Base-by-base conservation (phyloP, 2,329 filamentous ascomycete genomes). In the Pseudomassariella vexata region DNA sequence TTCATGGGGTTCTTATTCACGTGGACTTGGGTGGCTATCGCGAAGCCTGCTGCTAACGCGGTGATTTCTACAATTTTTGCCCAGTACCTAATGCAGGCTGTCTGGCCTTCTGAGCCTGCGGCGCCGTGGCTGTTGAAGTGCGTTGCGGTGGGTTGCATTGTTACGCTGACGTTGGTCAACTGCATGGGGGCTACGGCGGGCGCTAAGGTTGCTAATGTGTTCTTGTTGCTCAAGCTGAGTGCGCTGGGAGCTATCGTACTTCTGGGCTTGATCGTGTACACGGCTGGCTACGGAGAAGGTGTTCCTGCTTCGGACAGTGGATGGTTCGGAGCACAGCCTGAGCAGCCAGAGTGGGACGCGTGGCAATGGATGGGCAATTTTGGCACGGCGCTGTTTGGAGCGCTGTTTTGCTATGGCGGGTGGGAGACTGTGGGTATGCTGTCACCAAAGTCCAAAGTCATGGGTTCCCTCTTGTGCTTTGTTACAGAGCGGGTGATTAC, bases 31-130 rank as follows among this genome's bases (percentile, higher is more conserved):
- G 61, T 66, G 37, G 48, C 59, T 37, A 55, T 60, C n/a, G 54
- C 56, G 20, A 68, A 60, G 39, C 64, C 63, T 9, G 59, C 56
- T 10, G 59, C 61, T 5, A 64, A 65, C 52, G 60, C 62, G 18
- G 60, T 65, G 15, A 58, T 65, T 28, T 56, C 56, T 26, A 60
- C 62, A 19, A 60, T 67, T 15, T 65, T 66, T 35, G 57, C 61
- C 18, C 56, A 67, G 35, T 60, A 57, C 47, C 33, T 61, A 40
- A 29, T 57, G 49, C 35, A 49, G 28, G 57, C 55, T 10, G 34
- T 48, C 50, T 24, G 52, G 48, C 48, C 34, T 49, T 32, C 45
- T 45, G 38, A 31, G 27, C 27, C 28, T 30, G 36, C 35, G 29
- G 34, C 32, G 28, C 33, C 40, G 27, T 50, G 56, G 30, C 32